Conservation (phyloP, 192 early-diverging fungal species). For the Mortierella claussenii region DNA sequence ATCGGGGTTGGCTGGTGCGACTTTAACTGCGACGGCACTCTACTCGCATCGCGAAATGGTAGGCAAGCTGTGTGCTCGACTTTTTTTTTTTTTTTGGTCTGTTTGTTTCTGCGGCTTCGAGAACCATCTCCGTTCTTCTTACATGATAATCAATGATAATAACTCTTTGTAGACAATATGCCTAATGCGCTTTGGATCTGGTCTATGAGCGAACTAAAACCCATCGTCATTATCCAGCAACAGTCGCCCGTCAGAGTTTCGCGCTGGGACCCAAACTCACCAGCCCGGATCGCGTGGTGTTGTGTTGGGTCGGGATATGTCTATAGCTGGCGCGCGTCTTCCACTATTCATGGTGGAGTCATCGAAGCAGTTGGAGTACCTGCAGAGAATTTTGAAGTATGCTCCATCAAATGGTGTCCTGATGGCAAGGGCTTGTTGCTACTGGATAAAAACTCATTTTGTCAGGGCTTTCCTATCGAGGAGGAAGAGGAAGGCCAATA, state of each 20-base stretch:
- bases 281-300: constrained; percentile 67
- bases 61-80: constrained; percentile 20
- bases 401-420: constrained; percentile 72
- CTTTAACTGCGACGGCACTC: constrained; percentile 71
- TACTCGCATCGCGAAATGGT: constrained; percentile 78
- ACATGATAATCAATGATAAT: no score
- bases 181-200: constrained; percentile 82
- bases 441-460: constrained; percentile 82
- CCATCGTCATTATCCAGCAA: constrained; percentile 69
- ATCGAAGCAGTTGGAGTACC: constrained; percentile 34
- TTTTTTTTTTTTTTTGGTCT: neutral
- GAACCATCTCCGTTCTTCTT: neutral
- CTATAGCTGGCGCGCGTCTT: constrained; percentile 68
- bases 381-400: constrained; percentile 70
- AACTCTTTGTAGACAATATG: constrained; percentile 70
- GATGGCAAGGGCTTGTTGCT: constrained; percentile 75
- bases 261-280: constrained; percentile 75
- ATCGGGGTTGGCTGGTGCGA: constrained; percentile 74
- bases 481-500: constrained; percentile 32
- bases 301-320: constrained; percentile 61
- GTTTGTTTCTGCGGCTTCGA: neutral
- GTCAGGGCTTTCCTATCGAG: constrained; percentile 57
- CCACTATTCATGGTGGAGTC: constrained; percentile 65
- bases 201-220: constrained; percentile 61
- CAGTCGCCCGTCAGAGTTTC: constrained; percentile 62